These are phyloP conservation scores for Aschersonia sp. DNA, from an alignment of 2,329 filamentous ascomycete genomes.

Conservation along the genomic window DNA sequence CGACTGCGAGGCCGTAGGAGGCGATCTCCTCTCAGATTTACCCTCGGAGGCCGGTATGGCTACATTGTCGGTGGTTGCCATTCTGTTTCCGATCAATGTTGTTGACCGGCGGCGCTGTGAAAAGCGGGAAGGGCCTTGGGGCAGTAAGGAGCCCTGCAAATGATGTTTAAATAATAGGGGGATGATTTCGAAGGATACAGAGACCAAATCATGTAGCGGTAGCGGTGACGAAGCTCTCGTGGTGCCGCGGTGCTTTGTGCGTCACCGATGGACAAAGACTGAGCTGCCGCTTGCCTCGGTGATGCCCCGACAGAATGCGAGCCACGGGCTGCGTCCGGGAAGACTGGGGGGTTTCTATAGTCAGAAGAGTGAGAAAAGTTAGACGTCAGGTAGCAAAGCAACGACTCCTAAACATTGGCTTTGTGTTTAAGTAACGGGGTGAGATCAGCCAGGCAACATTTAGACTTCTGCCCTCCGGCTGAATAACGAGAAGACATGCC, in stretches of 20 bases:
- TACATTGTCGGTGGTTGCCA: slow-evolving; percentile 25
- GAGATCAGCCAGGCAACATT: neutral
- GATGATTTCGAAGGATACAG: too few species aligned
- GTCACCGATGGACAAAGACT: neutral
- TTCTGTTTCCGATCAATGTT: slow-evolving; percentile 6
- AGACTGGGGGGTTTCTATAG: too few species aligned
- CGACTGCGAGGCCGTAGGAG: slow-evolving; percentile 35
- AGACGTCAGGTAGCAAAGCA: neutral
- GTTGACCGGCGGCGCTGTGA: too few species aligned
- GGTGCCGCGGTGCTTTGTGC: neutral
- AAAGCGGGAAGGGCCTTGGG: too few species aligned
- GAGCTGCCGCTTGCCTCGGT: neutral
- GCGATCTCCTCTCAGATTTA: slow-evolving; percentile 21
- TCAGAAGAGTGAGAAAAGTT: too few species aligned
- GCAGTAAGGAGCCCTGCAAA: too few species aligned
- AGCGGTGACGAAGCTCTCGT: neutral
- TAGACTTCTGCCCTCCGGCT: neutral
- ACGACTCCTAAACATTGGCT: neutral
- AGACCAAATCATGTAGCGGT: neutral
- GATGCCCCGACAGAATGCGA: too few species aligned
- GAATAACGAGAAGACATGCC: neutral
- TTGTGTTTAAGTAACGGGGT: neutral
- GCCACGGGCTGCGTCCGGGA: too few species aligned
- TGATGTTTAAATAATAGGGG: too few species aligned
- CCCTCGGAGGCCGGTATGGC: slow-evolving; percentile 16